Base-by-base conservation (phyloP, 2,329 filamentous ascomycete species). In the Sporothrix euskadiensis region DNA sequence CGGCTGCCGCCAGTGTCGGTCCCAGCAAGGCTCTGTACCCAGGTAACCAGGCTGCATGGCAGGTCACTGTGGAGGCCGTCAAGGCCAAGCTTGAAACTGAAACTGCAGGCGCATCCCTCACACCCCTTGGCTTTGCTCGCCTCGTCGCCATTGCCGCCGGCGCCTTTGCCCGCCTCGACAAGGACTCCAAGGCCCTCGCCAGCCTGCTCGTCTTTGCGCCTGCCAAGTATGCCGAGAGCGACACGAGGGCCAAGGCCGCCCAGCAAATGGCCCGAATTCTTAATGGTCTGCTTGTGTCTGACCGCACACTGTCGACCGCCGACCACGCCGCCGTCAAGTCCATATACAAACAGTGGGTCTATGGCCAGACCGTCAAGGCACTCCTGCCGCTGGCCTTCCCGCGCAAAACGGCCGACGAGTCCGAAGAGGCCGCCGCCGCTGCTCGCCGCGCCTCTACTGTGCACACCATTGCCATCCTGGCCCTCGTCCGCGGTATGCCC, bases 401-500 rank as follows among this genome's bases (percentile, higher is more conserved):
- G 1, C 77, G 71, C 30, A 70, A 57, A 39, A 8, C 73, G 4
- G 56, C 16, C 49, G 61, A 39, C 26, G 61, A 49, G 22, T 44
- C 14, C 1, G 69, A 52, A 1, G 63, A 39, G 4, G 57, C 57
- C 3, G 66, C 12, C 3, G 49, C 35, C 9, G 44, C 35, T 1
- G 69, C 63, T 8, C 69, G 32, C 71, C 78, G 65, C 75, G 77
- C 22, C 76, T 81, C n/a, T 9, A 75, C 78, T 1, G 85, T 84
- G 74, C 84, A 84, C 70, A 83, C 85, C 41, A 81, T 88, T 39
- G 84, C 83, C 2, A 82, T 85, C 6, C 81, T 90, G 5, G 80
- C 84, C 0, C 81, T 87, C 65, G 80, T 88, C 8, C 84, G 83
- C 74, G 83, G 88, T 77, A 83, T 88, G 73, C 80, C 80, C 22